Evolutionary conservation across 2,329 filamentous ascomycete genomes (phyloP).

Genomic region (Parafenestella ontariensis): DNA sequence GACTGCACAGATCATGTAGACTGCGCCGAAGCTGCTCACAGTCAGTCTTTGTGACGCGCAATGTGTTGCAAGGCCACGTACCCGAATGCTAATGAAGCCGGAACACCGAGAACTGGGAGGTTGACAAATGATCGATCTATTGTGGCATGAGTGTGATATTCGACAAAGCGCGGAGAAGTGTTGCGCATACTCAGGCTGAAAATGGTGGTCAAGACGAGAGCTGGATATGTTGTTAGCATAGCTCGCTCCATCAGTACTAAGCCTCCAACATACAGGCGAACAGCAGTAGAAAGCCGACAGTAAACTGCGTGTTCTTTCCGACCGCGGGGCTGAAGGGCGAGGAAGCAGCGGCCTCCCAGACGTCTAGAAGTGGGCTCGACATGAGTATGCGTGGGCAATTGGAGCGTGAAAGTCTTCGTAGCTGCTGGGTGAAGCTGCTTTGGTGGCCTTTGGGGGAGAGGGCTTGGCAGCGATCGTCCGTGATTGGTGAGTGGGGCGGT

Average conservation of each 20-base stretch:
- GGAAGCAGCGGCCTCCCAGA: slow-evolving; percentile 92
- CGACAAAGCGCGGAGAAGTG: not conserved
- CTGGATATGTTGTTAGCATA: slow-evolving; percentile 50
- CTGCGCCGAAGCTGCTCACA: slow-evolving; percentile 79
- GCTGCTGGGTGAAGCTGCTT: slow-evolving; percentile 20
- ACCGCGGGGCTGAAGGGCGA: slow-evolving; percentile 83
- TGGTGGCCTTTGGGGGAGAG: slow-evolving; percentile 33
- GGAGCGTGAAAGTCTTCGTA: slow-evolving; percentile 11
- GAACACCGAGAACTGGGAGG: slow-evolving; percentile 78
- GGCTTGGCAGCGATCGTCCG: slow-evolving; percentile 15
- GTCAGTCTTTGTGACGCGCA: not conserved
- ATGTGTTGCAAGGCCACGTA: slow-evolving; percentile 58
- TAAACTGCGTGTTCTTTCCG: slow-evolving; percentile 83
- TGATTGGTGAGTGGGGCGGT: slow-evolving; percentile 25
- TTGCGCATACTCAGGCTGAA: slow-evolving; percentile 80
- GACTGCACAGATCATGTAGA: slow-evolving; percentile 98
- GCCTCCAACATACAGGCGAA: slow-evolving; percentile 61
- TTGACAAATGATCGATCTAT: slow-evolving; percentile 82
- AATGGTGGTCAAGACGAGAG: slow-evolving; percentile 73
- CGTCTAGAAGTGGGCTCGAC: slow-evolving; percentile 69
- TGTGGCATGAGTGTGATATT: slow-evolving; percentile 62
- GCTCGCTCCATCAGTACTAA: slow-evolving; percentile 16
- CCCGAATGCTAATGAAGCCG: slow-evolving; percentile 89
- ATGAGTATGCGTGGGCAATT: slow-evolving; percentile 36
- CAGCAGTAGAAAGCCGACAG: slow-evolving; percentile 78